phyloP scores from a whole-genome alignment of 805 yeast species.

The Candida boidinii region DNA sequence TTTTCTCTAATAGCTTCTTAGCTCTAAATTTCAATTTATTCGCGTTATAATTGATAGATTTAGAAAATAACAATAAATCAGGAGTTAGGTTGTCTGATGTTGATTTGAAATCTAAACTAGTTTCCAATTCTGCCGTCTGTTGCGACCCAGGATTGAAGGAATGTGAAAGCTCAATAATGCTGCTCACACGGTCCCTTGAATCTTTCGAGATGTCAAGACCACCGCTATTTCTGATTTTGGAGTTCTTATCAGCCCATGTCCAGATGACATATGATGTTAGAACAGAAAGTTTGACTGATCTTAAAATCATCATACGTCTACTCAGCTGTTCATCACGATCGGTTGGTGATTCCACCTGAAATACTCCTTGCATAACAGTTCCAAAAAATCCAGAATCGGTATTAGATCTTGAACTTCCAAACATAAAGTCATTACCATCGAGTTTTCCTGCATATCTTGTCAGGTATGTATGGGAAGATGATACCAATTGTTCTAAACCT shows the following conservation, averaged over 20 bases:
- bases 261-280: constrained; percentile 54
- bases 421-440: constrained; percentile 4
- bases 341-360: constrained; percentile 60
- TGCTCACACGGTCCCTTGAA: not conserved
- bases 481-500: constrained; percentile 62
- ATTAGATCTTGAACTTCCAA: constrained; percentile 1
- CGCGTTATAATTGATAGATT: constrained; percentile 38
- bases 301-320: constrained; percentile 47
- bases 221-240: constrained; percentile 13
- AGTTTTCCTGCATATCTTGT: constrained; percentile 4
- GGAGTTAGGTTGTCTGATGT: constrained; percentile 3
- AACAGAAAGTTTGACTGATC: constrained; percentile 56
- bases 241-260: constrained; percentile 51
- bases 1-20: constrained; percentile 52
- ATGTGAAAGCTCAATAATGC: not conserved
- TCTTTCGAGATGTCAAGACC: no score
- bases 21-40: constrained; percentile 62
- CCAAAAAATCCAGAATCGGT: constrained; percentile 51
- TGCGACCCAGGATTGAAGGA: not conserved
- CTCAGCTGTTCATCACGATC: constrained; percentile 40
- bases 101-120: no score
- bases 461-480: constrained; percentile 48
- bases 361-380: constrained; percentile 69
- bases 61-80: constrained; percentile 15
- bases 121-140: not conserved